Evolutionary conservation across 345 rosid genomes (phyloP), one percentile per base, ranked within the genome.

Genomic region (Hibiscus tridactylites): DNA sequence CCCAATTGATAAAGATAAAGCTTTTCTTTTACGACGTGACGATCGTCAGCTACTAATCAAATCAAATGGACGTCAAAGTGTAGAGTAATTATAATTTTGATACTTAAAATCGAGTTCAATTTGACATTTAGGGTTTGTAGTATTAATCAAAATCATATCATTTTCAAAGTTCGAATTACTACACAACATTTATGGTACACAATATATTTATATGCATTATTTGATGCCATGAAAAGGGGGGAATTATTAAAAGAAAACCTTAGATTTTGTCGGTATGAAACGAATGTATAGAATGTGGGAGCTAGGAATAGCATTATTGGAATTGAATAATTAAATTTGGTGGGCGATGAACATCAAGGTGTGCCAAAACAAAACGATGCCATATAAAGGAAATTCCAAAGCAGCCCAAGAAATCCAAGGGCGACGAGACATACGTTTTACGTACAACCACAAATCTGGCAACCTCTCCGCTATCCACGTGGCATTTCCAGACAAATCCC

Each of bases 361-460:
- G 16, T 39, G 57, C 59, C 59, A 49, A 50, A 68, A 68, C n/a
- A 9, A 16, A 28, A 9, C 11, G 31, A n/a, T 17, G 19, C 26
- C 54, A 7, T 31, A 8, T 7, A 31, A 17, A 31, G 61, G 61
- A 59, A 59, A 59, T 67, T 21, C 1, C 13, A n/a, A 6, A 56
- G 59, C 3, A 4, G 28, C 26, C 4, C 26, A 44, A 68, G 71
- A 47, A 69, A 57, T 47, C 31, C 47, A 12, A 21, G 61, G 61
- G 28, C 13, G 61, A 56, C 9, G 11, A 9, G 16, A 49, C 17
- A 15, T 50, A 15, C 17, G 56, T 50, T 15, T 46, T 56, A 3
- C 68, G 68, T 57, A 49, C 54, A 24, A 74, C 72, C 72, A 72
- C 35, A 57, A 71, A 73, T 74, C 71, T 78, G 81, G 54, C 74